Conservation (phyloP, 441 rosid genomes). For the Mallotus japonicus region DNA sequence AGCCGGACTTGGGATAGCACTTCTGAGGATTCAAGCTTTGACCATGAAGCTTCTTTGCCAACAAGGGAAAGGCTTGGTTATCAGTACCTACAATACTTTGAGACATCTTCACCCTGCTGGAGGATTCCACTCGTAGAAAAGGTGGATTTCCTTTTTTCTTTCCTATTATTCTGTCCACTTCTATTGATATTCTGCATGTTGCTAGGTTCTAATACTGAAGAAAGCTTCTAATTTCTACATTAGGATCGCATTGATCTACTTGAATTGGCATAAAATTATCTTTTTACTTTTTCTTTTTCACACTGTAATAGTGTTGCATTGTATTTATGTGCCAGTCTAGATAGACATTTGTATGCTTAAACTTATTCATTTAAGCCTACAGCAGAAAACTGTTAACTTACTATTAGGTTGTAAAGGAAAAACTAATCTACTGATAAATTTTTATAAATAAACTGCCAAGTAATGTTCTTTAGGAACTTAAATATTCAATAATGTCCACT, state of each 20-base stretch:
- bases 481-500: not conserved
- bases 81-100: constrained; percentile 53
- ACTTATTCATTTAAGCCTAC: not conserved
- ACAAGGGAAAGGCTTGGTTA: constrained; percentile 44
- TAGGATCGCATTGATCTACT: not conserved
- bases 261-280: not conserved
- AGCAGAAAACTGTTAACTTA: not conserved
- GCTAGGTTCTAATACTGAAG: not conserved
- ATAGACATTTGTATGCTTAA: not conserved
- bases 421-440: not conserved
- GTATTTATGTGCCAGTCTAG: not conserved
- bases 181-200: not conserved
- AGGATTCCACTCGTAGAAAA: constrained; percentile 62
- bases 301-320: not conserved
- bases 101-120: constrained; percentile 52
- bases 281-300: not conserved
- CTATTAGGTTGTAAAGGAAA: not conserved
- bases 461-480: not conserved
- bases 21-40: constrained; percentile 57
- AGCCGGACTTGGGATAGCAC: constrained; percentile 60
- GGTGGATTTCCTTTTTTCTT: constrained; percentile 31
- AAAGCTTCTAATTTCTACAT: not conserved
- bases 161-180: not conserved
- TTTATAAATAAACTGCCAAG: not conserved
- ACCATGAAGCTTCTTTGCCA: constrained; percentile 32